Evolutionary conservation across 257 asterid genomes (phyloP), one percentile per base, ranked within the genome.

Genomic region (Coffea eugenioides): DNA sequence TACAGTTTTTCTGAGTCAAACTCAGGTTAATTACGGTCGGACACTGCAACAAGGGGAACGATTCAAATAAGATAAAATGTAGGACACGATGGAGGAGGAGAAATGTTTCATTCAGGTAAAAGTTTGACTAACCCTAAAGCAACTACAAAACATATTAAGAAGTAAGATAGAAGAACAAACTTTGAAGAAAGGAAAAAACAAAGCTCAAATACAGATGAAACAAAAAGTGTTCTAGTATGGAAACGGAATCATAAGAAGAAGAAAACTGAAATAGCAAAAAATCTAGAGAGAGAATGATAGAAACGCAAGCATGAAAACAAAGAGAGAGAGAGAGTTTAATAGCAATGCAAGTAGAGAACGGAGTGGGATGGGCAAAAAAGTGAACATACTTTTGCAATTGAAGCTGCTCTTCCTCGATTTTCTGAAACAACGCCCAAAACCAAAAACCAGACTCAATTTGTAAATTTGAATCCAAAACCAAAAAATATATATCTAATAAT

Each of bases 341-440:
- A 39, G 43, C 43, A 39, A 39, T 39, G 43, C 43, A 39, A 39
- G 43, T 39, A 39, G 5, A 39, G 43, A 39, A 39, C 43, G 5
- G 43, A 39, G 5, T 39, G 43, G 31, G 61, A n/a, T 43, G 66
- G 62, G 34, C 43, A 45, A 43, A 48, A 46, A 69, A 86, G 89
- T 25, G 73, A 81, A 86, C 97, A 68, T 84, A 95, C 98, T 90
- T 95, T 86, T 93, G 91, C 86, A 94, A 89, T 49, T 90, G 97
- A 84, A 90, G 96, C 85, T 94, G 97, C 88, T 94, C 98, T 74
- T 79, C 93, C 84, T 85, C 95, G 80, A 95, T 95, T 75, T 90
- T 82, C 98, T 95, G 91, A 82, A 86, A 68, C 46, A 14, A 25
- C 15, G 16, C 74, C 77, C 34, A 20, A 54, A 78, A 69, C 46